A percentile compares a stretch with the other conserved stretches of the same genome.
Evolutionary conservation across 768 basidiomycete species (phyloP).

Genomic region (Russula griseocarnosa): DNA sequence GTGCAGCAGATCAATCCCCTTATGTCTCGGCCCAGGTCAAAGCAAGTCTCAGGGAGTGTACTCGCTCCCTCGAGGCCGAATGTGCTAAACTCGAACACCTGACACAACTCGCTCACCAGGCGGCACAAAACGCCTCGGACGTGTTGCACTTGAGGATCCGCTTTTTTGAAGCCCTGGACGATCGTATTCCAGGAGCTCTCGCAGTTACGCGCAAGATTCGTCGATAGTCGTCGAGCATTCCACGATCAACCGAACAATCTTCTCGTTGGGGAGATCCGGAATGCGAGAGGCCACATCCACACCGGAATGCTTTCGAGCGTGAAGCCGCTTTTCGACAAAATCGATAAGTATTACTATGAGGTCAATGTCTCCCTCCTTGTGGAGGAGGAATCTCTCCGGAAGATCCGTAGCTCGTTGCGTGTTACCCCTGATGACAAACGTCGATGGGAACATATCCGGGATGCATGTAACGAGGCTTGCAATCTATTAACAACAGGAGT

Average conservation of each 20-base stretch:
- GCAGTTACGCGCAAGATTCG: constrained; percentile 8
- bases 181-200: constrained; percentile 5
- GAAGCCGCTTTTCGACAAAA: constrained; percentile 10
- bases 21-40: not conserved
- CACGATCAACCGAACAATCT: not conserved
- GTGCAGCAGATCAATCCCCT: not conserved
- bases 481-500: not conserved
- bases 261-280: constrained; percentile 4
- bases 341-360: constrained; percentile 16
- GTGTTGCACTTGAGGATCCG: constrained; percentile 16
- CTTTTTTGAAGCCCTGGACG: constrained; percentile 6
- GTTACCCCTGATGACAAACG: constrained; percentile 18
- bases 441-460: constrained; percentile 21
- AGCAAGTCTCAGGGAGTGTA: not conserved
- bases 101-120: constrained; percentile 4
- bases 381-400: constrained; percentile 11
- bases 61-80: constrained; percentile 15
- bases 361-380: constrained; percentile 9
- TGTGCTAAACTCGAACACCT: not conserved
- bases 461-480: constrained; percentile 16
- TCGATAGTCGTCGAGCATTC: constrained; percentile 11
- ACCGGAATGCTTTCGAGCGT: constrained; percentile 1
- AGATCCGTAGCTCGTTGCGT: constrained; percentile 8
- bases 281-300: not conserved
- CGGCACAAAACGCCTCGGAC: not conserved